These are phyloP conservation scores for Leccinum ochraceum DNA, from an alignment of 768 basidiomycete species.

Conservation along the genomic window DNA sequence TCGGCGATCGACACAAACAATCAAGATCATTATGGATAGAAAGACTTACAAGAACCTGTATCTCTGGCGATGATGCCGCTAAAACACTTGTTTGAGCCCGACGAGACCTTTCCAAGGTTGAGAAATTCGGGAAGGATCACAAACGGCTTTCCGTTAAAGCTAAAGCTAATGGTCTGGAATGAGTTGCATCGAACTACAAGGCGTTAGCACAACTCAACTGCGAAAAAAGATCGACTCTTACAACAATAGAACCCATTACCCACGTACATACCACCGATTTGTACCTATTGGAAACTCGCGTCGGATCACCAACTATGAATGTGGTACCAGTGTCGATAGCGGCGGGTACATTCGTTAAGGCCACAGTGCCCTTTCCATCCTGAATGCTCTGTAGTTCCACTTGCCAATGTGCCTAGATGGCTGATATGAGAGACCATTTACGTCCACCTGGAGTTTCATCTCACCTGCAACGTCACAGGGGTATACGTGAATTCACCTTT, in stretches of 20 bases:
- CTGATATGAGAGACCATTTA: neutral
- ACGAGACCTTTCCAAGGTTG: neutral
- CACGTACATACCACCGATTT: neutral
- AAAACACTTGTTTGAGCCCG: neutral
- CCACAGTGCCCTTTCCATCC: neutral
- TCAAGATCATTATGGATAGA: neutral
- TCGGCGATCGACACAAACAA: neutral
- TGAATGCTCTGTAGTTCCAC: neutral
- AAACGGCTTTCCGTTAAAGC: neutral
- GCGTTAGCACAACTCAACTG: neutral
- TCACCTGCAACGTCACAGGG: neutral
- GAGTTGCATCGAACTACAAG: neutral
- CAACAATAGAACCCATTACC: neutral
- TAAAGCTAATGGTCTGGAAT: neutral
- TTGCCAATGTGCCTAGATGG: neutral
- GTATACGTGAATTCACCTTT: neutral
- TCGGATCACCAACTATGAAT: neutral
- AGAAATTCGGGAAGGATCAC: neutral
- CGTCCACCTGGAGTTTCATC: neutral
- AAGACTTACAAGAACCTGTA: neutral
- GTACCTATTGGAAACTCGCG: neutral
- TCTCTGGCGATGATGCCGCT: neutral
- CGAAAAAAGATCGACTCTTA: neutral
- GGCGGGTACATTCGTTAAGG: neutral
- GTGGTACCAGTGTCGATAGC: neutral